Conservation (phyloP, 2,329 filamentous ascomycete species). For the Calonectria henricotiae region DNA sequence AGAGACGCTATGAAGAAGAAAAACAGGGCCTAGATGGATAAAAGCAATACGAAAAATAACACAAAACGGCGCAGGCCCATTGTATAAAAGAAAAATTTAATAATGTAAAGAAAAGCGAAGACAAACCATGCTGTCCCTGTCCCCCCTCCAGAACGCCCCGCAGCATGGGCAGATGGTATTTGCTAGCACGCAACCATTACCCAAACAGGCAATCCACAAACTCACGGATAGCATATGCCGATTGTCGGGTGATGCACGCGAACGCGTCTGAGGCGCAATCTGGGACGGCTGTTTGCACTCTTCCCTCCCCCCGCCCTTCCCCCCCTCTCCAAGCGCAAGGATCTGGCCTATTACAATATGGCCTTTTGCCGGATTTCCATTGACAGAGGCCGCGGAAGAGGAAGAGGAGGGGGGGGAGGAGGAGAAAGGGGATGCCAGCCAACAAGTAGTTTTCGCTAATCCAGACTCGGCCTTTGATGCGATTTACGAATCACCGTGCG, state of each 20-base stretch:
- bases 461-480: slow-evolving; percentile 34
- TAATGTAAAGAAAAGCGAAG: neutral
- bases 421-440: neutral
- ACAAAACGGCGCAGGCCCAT: slow-evolving; percentile 11
- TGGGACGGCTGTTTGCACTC: slow-evolving; percentile 3
- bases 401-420: neutral
- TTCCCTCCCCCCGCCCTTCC: slow-evolving; percentile 1
- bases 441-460: slow-evolving; percentile 24
- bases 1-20: neutral
- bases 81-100: neutral
- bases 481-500: slow-evolving; percentile 32
- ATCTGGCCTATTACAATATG: neutral
- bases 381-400: neutral
- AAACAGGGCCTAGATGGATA: neutral
- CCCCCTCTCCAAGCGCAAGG: neutral
- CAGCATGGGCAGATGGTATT: slow-evolving; percentile 15
- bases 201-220: slow-evolving; percentile 28
- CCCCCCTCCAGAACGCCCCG: neutral
- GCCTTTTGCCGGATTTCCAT: neutral
- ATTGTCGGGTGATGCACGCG: slow-evolving; percentile 21
- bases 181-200: slow-evolving; percentile 35
- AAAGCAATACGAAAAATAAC: neutral
- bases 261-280: slow-evolving; percentile 13
- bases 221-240: slow-evolving; percentile 20
- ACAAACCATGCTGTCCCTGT: neutral